Evolutionary conservation across 768 basidiomycete species (phyloP).

Genomic region (Serpula lacrymans): DNA sequence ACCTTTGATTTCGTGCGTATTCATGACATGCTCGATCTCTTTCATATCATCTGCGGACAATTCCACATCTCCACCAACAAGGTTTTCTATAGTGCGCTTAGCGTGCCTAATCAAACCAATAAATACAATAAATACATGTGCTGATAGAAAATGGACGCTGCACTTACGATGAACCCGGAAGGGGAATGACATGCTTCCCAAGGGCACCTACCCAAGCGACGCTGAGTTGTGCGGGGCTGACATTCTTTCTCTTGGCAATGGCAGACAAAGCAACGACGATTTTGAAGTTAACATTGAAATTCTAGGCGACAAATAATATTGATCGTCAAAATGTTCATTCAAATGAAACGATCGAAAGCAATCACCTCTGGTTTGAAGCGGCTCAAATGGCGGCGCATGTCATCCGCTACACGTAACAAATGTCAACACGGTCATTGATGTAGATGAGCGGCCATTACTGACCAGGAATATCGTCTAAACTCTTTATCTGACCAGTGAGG

Average conservation of each 20-base stretch:
- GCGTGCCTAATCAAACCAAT: conserved; percentile 20
- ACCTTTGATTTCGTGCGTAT: conserved; percentile 34
- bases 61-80: conserved; percentile 39
- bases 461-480: conserved; percentile 31
- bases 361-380: conserved; percentile 43
- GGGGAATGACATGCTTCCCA: conserved; percentile 43
- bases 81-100: conserved; percentile 43
- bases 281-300: conserved; percentile 39
- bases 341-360: no score
- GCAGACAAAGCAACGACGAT: conserved; percentile 39
- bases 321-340: conserved; percentile 8
- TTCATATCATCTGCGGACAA: conserved; percentile 38
- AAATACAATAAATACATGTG: background rate
- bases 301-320: conserved; percentile 20
- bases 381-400: conserved; percentile 34
- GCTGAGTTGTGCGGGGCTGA: conserved; percentile 41
- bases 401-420: conserved; percentile 30
- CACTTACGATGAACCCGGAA: conserved; percentile 47
- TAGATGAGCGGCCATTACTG: background rate
- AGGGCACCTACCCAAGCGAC: conserved; percentile 42
- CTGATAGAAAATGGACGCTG: background rate
- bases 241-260: conserved; percentile 39
- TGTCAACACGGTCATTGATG: conserved; percentile 2
- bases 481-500: conserved; percentile 48
- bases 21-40: conserved; percentile 37